Evolutionary conservation across 2,329 filamentous ascomycete species (phyloP), one percentile per base, ranked within the genome.

Genomic region (Diaporthe sp.): DNA sequence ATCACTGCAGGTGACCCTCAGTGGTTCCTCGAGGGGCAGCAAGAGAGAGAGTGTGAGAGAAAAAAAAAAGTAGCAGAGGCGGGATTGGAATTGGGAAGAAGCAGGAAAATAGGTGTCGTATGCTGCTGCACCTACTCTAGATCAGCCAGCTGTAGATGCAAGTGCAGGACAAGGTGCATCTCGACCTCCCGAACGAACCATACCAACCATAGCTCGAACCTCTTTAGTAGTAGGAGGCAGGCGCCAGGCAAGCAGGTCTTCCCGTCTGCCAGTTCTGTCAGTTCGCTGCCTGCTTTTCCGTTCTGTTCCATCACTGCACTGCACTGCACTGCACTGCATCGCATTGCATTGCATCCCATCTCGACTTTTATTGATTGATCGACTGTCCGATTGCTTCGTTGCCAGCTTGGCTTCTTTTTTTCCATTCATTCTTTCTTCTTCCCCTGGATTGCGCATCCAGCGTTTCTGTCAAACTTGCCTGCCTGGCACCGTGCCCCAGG

Each of bases 1-100:
- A 52, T 54, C 47, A 54, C 64, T 67, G 45, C 64, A 67, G 61
- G 42, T 67, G 61, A 67, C 45, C 61, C 61, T 38, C 30, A 38
- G 0, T 38, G 40, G 60, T 6, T 28, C 45, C 45, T 52, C 45
- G 19, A 6, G 12, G 28, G 42, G 22, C 28, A n/a, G 19, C 22
- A n/a, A 17, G 28, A 42, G 6, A 4, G 25, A n/a, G 22, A 58
- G 30, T 2, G n/a, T n/a, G n/a, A n/a, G n/a, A n/a, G n/a, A n/a
- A n/a, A n/a, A 19, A 40, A 54, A 40, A 50, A 68, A 68, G n/a
- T 33, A 68, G 40, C 30, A 22, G 64, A 52, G 30, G 64, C 64
- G 9, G 64, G 33, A 40, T 52, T 68, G 22, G n/a, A 15, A 12
- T 19, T 25, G 4, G 33, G 47, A 68, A 68, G 47, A 68, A 68